Evolutionary conservation across 2,329 filamentous ascomycete species (phyloP), one percentile per base, ranked within the genome.

Genomic region (Phaeosphaeria sp.): DNA sequence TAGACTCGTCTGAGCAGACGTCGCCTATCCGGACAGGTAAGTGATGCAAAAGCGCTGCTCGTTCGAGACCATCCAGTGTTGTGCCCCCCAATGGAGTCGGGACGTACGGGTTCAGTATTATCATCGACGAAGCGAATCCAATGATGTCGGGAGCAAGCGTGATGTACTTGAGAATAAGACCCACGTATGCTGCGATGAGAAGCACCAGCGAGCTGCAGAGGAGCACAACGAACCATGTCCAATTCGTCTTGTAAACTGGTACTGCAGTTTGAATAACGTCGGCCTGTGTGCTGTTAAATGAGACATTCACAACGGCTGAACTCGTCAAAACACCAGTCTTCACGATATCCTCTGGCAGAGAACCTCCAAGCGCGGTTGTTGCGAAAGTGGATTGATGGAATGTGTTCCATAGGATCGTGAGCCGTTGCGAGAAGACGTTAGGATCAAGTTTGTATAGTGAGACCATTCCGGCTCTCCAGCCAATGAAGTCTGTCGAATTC

Each of bases 371-470:
- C 3, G 66, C 61, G 17, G 51, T 52, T 6, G 68, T 66, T 7
- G 65, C 71, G 51, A 67, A 74, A 11, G 71, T 71, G 2, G 65
- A 63, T 21, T 73, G 71, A 36, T 63, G 71, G 45, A 73, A 74
- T 0, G 68, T 65, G 20, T 73, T 74, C 52, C 64, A 66, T 1
- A 73, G 3, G 0, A 73, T 69, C 0, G 67, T 69, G n/a, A 74
- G 45, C 1, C 68, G 61, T 5, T 66, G 57, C 1, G 61, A 63
- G 17, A 73, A 63, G 2, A 63, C 20, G 2, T 66, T 57, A 1
- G 61, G 49, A 8, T 65, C 49, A 1, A 72, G 42, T 13, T 66
- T 50, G 24, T 66, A 68, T 2, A 74, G 63, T 7, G 69, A 39
- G 7, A 65, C 65, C 6, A 62, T 64, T 7, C 25, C 42, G 42